phyloP scores from a whole-genome alignment of 2,329 filamentous ascomycete genomes.

The Colletotrichum paranaense region DNA sequence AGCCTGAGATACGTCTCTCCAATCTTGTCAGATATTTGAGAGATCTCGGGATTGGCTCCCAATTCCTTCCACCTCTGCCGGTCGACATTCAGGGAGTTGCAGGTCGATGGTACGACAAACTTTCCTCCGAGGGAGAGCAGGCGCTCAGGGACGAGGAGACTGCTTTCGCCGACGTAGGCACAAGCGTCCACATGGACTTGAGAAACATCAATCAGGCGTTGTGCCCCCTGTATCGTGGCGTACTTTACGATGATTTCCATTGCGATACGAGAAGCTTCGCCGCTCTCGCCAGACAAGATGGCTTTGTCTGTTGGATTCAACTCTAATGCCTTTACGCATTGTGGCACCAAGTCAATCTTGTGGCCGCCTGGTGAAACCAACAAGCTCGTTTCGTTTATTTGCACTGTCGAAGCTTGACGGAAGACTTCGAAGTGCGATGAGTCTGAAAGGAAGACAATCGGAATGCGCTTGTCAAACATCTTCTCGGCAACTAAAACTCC shows the following conservation, averaged over 20 bases:
- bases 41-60: constrained; percentile 46
- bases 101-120: constrained; percentile 51
- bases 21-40: constrained; percentile 45
- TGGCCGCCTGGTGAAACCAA: neutral
- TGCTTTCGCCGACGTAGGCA: constrained; percentile 53
- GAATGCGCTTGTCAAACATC: constrained; percentile 52
- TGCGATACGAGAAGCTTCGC: constrained; percentile 47
- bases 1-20: constrained; percentile 51
- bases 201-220: constrained; percentile 47
- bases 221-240: constrained; percentile 48
- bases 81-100: constrained; percentile 58
- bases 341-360: neutral
- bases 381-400: neutral
- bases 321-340: neutral
- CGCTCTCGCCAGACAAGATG: constrained; percentile 44
- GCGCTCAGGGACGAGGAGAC: constrained; percentile 48
- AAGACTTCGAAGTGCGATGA: constrained; percentile 27
- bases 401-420: neutral
- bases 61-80: constrained; percentile 50
- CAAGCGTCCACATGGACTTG: constrained; percentile 57
- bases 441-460: constrained; percentile 44
- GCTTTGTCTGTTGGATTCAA: constrained; percentile 35
- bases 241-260: constrained; percentile 51
- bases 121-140: constrained; percentile 47
- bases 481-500: constrained; percentile 56